Evolutionary conservation across 2,329 filamentous ascomycete species (phyloP).

Genomic region (Diatrype stigma): DNA sequence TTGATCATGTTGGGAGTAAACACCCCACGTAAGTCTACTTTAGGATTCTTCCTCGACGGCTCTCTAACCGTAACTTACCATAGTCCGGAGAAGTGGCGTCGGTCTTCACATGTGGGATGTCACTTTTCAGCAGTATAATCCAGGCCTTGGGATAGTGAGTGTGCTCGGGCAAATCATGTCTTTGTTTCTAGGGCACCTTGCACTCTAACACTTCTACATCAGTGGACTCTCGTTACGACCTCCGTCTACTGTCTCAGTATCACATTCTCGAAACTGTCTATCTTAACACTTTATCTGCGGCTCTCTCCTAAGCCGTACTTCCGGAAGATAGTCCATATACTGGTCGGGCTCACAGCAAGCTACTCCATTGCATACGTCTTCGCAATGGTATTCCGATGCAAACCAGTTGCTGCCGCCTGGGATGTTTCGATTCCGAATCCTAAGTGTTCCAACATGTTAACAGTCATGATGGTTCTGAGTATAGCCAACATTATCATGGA

Average conservation of each 20-base stretch:
- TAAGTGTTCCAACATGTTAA: neutral
- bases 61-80: neutral
- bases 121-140: neutral
- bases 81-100: neutral
- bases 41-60: neutral
- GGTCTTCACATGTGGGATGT: slow-evolving; percentile 1
- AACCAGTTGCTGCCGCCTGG: neutral
- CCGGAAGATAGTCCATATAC: neutral
- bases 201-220: neutral
- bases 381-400: neutral
- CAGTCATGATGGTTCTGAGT: slow-evolving; percentile 1
- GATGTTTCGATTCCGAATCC: neutral
- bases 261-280: neutral
- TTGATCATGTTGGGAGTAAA: neutral
- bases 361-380: neutral
- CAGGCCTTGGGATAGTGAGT: neutral
- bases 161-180: neutral
- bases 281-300: neutral
- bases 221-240: slow-evolving; percentile 1
- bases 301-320: neutral
- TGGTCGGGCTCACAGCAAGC: neutral
- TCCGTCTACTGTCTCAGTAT: neutral
- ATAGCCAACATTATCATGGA: slow-evolving; percentile 1
- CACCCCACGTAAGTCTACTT: neutral
- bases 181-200: no score